Evolutionary conservation across 805 yeast species (phyloP).

Genomic region (Candida xyloterini): DNA sequence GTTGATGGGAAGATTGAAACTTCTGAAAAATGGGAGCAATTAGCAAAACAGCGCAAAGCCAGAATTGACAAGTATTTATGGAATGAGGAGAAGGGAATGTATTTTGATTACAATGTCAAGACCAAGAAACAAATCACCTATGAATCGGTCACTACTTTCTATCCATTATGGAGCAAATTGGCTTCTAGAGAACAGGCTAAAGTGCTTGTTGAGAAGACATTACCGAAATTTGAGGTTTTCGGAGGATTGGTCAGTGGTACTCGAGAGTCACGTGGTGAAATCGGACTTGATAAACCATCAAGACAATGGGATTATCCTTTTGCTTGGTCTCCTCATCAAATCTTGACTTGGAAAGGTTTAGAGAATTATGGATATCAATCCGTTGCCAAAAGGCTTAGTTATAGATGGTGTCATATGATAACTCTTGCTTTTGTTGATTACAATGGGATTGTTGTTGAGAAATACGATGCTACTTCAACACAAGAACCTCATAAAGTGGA

Average conservation of each 20-base stretch:
- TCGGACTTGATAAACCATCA: slow-evolving; percentile 70
- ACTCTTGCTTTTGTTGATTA: slow-evolving; percentile 87
- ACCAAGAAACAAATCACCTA: slow-evolving; percentile 53
- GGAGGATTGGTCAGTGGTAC: slow-evolving; percentile 93
- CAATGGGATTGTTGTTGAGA: slow-evolving; percentile 93
- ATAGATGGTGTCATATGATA: slow-evolving; percentile 88
- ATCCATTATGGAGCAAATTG: slow-evolving; percentile 90
- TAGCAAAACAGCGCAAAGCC: slow-evolving; percentile 52
- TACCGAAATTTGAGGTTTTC: slow-evolving; percentile 71
- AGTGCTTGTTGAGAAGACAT: slow-evolving; percentile 50
- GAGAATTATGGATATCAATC: slow-evolving; percentile 63
- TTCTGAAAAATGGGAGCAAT: slow-evolving; percentile 57
- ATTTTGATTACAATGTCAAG: slow-evolving; percentile 78
- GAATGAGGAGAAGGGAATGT: slow-evolving; percentile 77
- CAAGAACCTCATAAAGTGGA: slow-evolving; percentile 87
- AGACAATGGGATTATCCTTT: slow-evolving; percentile 98
- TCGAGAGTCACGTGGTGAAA: slow-evolving; percentile 64
- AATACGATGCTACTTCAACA: slow-evolving; percentile 82
- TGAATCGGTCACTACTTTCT: slow-evolving; percentile 85
- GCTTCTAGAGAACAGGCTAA: slow-evolving; percentile 64
- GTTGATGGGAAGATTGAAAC: slow-evolving; percentile 42
- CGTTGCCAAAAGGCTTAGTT: slow-evolving; percentile 67
- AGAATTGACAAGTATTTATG: slow-evolving; percentile 70
- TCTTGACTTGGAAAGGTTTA: slow-evolving; percentile 88
- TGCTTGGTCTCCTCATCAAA: slow-evolving; percentile 99